Evolutionary conservation across 768 basidiomycete species (phyloP), one percentile per base, ranked within the genome.

Genomic region (Termitomyces sp.): DNA sequence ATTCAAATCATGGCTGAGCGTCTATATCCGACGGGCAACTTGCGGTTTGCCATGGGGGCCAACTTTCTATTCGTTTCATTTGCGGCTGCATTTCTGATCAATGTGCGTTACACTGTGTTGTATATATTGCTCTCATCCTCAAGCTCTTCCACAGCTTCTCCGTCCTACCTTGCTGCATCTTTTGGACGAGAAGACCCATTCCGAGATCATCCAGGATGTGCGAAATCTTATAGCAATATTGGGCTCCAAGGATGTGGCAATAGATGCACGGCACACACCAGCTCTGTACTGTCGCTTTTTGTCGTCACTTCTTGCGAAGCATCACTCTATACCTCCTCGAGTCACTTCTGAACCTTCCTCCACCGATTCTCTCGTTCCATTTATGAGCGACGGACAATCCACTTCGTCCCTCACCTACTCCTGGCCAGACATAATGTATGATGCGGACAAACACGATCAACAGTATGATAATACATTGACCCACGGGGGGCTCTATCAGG

Each of bases 51-150:
- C 3, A 78, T 85, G 70, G 82, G 76, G 50, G 73, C 78, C 15
- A 71, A 75, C 56, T 79, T 79, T 54, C 68, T 80, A 12, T 79
- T 76, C 54, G 73, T 82, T 11, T 75, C 83, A 5, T 86, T 83
- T 60, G 83, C 83, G 9, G 76, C 82, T 3, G 82, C 82, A 2
- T 84, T 84, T 61, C 68, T 86, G 22, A 71, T 85, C 48, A 84
- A 85, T 67, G 83, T 85, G 61, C 59, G 77, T 36, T 9, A 22
- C 50, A 18, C 32, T 52, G 23, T n/a, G 7, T 50, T 42, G 22
- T 38, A 39, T 12, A 40, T 23, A 40, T 23, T 15, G 12, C 42
- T 41, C 43, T 35, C 52, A 29, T 51, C 53, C 23, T 41, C 32
- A 53, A 23, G 23, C 35, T 45, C 32, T 50, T 27, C 31, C 13